Evolutionary conservation across 495 filamentous ascomycete species (phyloP).

Genomic region (Neurospora hispaniola): DNA sequence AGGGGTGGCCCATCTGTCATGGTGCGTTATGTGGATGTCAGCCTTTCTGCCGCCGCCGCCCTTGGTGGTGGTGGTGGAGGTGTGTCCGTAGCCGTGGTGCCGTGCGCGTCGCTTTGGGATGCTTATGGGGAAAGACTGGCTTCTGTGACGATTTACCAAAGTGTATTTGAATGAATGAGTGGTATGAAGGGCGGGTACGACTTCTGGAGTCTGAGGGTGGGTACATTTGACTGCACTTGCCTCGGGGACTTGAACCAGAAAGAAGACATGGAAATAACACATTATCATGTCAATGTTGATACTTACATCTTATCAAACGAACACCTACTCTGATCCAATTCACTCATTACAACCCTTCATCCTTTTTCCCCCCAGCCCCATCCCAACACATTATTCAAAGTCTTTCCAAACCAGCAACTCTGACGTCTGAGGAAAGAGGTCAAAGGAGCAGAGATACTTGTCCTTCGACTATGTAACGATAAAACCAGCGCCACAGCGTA

Average conservation of each 20-base stretch:
- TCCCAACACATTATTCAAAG: too few relatives aligned
- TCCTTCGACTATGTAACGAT: not conserved
- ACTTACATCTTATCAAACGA: not conserved
- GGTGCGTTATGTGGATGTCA: not conserved
- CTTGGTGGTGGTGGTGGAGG: not conserved
- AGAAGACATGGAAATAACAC: too few relatives aligned
- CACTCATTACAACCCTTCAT: not conserved
- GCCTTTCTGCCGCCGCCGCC: not conserved
- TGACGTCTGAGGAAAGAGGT: not conserved
- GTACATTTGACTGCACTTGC: not conserved
- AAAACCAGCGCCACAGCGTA: not conserved
- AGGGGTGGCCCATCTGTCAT: not conserved
- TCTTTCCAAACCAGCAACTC: not conserved
- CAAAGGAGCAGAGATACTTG: not conserved
- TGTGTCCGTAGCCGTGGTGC: constrained; percentile 8
- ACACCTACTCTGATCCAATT: not conserved
- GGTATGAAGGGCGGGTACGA: too few relatives aligned
- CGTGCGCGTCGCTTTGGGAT: constrained; percentile 8
- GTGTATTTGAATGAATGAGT: not conserved
- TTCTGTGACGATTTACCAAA: not conserved
- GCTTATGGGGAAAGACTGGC: not conserved
- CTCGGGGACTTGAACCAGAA: too few relatives aligned
- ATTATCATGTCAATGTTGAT: not conserved
- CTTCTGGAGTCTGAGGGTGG: too few relatives aligned
- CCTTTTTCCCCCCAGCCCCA: too few relatives aligned